Evolutionary conservation across 345 rosid genomes (phyloP).

Genomic region (Eucalyptus cloeziana): DNA sequence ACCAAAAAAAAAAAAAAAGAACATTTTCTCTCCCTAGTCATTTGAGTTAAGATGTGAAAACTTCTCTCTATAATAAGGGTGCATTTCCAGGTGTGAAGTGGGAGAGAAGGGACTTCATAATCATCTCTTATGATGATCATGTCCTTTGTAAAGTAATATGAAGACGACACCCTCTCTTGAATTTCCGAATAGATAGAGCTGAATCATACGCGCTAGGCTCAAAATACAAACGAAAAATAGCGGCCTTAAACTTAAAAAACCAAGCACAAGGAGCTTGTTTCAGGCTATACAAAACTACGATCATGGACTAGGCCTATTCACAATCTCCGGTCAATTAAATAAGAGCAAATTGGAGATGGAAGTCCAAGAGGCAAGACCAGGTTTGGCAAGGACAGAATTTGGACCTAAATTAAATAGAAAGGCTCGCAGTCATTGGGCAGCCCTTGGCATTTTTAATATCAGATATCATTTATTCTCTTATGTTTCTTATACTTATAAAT

Average conservation of each 20-base stretch:
- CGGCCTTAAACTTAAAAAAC: not conserved
- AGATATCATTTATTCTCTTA: not conserved
- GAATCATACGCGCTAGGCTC: not conserved
- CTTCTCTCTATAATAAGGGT: too few relatives aligned
- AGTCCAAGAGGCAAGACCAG: not conserved
- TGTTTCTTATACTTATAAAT: too few relatives aligned
- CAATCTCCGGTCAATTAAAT: not conserved
- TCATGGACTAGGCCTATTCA: not conserved
- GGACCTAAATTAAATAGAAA: not conserved
- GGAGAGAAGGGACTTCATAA: not conserved
- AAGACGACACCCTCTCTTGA: not conserved
- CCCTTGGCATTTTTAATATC: not conserved
- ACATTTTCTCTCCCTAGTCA: too few relatives aligned
- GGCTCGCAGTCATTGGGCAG: not conserved
- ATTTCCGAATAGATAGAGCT: not conserved
- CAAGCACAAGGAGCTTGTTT: not conserved
- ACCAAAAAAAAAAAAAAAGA: too few relatives aligned
- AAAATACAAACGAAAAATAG: not conserved
- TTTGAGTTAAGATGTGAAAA: too few relatives aligned
- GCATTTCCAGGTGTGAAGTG: too few relatives aligned
- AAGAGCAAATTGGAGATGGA: not conserved
- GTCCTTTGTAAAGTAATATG: not conserved
- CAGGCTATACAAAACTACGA: not conserved
- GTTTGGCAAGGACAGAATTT: not conserved
- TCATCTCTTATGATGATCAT: not conserved